These are phyloP conservation scores for Eucalyptus camaldulensis DNA, from an alignment of 345 rosid species.

Conservation along the genomic window DNA sequence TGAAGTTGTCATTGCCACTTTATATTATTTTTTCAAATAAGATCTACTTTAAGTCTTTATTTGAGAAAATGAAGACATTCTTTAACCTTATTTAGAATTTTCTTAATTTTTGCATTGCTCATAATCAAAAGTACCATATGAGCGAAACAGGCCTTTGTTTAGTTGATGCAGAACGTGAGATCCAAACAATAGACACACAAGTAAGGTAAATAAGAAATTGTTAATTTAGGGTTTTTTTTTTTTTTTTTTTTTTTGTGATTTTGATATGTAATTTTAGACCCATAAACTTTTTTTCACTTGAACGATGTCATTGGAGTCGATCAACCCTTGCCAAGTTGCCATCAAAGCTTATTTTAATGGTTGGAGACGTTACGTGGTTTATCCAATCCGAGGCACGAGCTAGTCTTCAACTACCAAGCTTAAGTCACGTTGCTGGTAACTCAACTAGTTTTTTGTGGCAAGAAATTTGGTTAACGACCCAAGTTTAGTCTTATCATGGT, in stretches of 20 bases:
- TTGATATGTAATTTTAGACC: neutral
- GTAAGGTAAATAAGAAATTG: neutral
- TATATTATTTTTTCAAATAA: no score
- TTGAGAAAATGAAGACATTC: no score
- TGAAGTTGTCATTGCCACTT: neutral
- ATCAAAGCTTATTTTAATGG: neutral
- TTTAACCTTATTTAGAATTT: neutral
- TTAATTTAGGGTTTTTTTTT: neutral
- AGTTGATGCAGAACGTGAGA: fast-evolving
- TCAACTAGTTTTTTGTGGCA: no score
- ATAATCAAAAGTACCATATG: fast-evolving
- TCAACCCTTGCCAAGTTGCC: neutral
- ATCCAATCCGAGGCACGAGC: neutral
- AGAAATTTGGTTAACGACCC: no score
- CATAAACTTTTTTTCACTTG: neutral
- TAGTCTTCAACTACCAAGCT: neutral
- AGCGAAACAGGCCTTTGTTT: fast-evolving
- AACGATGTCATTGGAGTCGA: neutral
- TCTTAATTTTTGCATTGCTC: neutral
- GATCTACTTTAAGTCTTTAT: fast-evolving
- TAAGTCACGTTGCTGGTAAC: neutral
- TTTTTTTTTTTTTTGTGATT: no score
- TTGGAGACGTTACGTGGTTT: neutral
- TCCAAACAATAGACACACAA: neutral
- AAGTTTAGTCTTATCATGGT: no score